Evolutionary conservation across 1,284 basidiomycete species (phyloP), one percentile per base, ranked within the genome.

Genomic region (Cyathus pygmaeus): DNA sequence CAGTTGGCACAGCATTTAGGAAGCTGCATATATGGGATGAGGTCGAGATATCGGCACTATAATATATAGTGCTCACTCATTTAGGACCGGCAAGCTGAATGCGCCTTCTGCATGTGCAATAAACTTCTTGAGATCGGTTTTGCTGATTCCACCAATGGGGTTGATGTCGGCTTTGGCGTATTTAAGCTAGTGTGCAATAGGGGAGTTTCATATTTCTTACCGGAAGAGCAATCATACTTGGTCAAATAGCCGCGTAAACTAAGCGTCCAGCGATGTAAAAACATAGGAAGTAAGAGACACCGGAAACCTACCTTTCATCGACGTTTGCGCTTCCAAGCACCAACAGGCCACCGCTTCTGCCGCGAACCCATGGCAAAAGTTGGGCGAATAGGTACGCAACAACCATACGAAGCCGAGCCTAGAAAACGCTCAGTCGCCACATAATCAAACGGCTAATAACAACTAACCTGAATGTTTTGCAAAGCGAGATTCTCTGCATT

Each of bases 351-450:
- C 98, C 97, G 53, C 80, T 79, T 70, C 89, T 87, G 0, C 95
- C 95, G 61, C 97, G 83, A 0, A 93, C 94, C 93, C 95, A 99
- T 1, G 96, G 98, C 29, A 98, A 80, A 5, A 99, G 87, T 72
- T 99, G 98, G 4, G 98, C 98, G 71, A 99, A 99, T 79, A 99
- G 82, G 76, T 99, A 99, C 0, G 96, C 89, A n/a, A 99, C 79
- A 3, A 99, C 91, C 97, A 99, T 99, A 17, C 97, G 85, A 56
- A 99, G 77, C 46, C 97, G 85, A 21, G 97, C 98, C 90, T 94
- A 62, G 26, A 58, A 62, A 27, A 31, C 26, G 5, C 24, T 57
- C 36, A 65, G 24, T 31, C 31, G 30, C 42, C n/a, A 41, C 42
- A 56, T 52, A 29, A n/a, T 42, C 21, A 29, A 31, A 47, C 44